These are phyloP conservation scores for Euphorbia lathyris DNA, from an alignment of 345 rosid genomes.

Conservation along the genomic window DNA sequence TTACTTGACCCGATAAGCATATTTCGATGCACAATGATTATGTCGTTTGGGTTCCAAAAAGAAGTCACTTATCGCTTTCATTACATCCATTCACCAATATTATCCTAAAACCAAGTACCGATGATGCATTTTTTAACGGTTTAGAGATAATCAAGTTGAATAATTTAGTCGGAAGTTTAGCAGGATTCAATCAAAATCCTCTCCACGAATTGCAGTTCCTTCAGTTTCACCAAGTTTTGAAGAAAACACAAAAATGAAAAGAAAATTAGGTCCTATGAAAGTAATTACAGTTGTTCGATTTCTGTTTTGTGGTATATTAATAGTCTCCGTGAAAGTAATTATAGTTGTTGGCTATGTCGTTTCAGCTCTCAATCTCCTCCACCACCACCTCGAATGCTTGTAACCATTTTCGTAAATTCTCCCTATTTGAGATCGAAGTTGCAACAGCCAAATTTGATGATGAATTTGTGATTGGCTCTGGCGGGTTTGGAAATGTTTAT, in stretches of 20 bases:
- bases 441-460: slow-evolving; percentile 33
- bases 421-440: slow-evolving; percentile 28
- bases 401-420: slow-evolving; percentile 30
- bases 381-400: too few species aligned
- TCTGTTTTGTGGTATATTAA: not conserved
- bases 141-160: slow-evolving; percentile 27
- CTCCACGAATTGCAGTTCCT: not conserved
- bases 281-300: not conserved
- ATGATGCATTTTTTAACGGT: slow-evolving; percentile 26
- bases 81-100: not conserved
- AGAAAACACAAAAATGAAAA: not conserved
- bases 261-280: too few species aligned
- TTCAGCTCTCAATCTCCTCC: slow-evolving; percentile 12
- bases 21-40: not conserved
- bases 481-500: slow-evolving; percentile 47
- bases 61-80: not conserved
- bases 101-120: fast-evolving
- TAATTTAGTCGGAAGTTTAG: not conserved
- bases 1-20: not conserved
- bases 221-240: too few species aligned
- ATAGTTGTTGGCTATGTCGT: slow-evolving; percentile 17
- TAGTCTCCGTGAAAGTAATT: too few species aligned
- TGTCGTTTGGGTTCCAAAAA: not conserved
- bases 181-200: not conserved
- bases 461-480: slow-evolving; percentile 26